A percentile compares a stretch with the other conserved stretches of the same genome.
Conservation (phyloP, 345 rosid genomes). For the Brassica napus region Da-Ae NC_063446.1:56227501-56228000, state of each 20-base stretch:
- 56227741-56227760: too few relatives aligned
- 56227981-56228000: neutral
- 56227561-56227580: neutral
- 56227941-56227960: neutral
- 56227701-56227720: too few relatives aligned
- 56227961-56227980: neutral
- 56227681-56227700: neutral
- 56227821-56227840: neutral
- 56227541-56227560: neutral
- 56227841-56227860: too few relatives aligned
- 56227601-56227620: neutral
- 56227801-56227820: neutral
- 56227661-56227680: neutral
- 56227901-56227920: neutral
- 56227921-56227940: neutral
- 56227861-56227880: neutral
- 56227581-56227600: neutral
- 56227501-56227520: neutral
- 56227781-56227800: neutral
- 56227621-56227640: too few relatives aligned
- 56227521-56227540: neutral
- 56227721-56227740: neutral
- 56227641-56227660: neutral
- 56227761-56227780: too few relatives aligned
- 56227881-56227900: neutral